These are phyloP conservation scores for Pleurotus tuoliensis DNA, from an alignment of 768 basidiomycete species.

Conservation along the genomic window DNA sequence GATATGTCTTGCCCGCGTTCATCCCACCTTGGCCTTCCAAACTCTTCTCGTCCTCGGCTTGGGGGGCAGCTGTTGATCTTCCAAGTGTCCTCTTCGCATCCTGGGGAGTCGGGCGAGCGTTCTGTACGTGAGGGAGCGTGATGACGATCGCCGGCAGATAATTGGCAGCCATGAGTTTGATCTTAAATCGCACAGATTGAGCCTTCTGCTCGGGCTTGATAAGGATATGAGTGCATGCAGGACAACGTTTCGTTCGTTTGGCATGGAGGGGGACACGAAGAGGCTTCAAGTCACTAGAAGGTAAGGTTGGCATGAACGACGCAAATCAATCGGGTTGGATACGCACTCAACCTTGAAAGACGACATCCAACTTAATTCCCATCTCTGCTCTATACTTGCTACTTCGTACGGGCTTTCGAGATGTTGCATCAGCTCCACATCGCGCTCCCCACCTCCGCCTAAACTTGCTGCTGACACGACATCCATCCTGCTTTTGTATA, in stretches of 20 bases:
- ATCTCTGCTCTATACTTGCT: conserved; percentile 72
- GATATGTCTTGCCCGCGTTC: conserved; percentile 76
- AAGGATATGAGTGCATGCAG: conserved; percentile 90
- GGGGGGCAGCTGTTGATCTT: conserved; percentile 33
- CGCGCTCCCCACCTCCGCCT: conserved; percentile 60
- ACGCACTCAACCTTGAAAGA: conserved; percentile 64
- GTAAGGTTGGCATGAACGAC: conserved; percentile 10
- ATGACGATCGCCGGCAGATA: conserved; percentile 88
- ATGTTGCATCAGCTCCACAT: conserved; percentile 67
- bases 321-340: background rate
- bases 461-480: conserved; percentile 51
- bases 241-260: conserved; percentile 94
- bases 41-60: conserved; percentile 34
- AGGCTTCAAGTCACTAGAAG: conserved; percentile 73
- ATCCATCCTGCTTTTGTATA: conserved; percentile 72
- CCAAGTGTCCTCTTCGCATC: conserved; percentile 36
- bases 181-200: conserved; percentile 91
- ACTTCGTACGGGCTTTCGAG: conserved; percentile 61
- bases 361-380: conserved; percentile 75
- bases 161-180: conserved; percentile 93
- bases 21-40: conserved; percentile 36
- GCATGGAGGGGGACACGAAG: conserved; percentile 89
- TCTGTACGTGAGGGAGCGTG: conserved; percentile 55
- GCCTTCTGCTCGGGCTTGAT: conserved; percentile 99
- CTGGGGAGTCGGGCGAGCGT: conserved; percentile 34